Percentiles rank a stretch among this genome's conserved stretches.
Evolutionary conservation across 352 stramenopile species (phyloP).

Genomic region (Globisporangium apiculatum): DNA sequence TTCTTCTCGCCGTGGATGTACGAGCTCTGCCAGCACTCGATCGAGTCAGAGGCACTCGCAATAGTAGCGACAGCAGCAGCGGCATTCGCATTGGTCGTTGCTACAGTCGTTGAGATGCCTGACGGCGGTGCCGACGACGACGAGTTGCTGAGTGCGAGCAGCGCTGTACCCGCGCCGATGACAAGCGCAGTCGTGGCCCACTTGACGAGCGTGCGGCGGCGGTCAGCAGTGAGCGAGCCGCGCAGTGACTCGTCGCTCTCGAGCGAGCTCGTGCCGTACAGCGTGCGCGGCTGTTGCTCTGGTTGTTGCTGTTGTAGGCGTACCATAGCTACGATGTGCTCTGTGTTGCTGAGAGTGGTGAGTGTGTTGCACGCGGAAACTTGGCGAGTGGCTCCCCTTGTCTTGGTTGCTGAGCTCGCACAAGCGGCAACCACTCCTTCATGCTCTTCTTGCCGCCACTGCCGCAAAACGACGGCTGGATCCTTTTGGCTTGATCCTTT

Average conservation of each 20-base stretch:
- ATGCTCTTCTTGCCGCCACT: not conserved
- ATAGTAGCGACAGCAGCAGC: not conserved
- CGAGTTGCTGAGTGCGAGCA: slow-evolving; percentile 14
- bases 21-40: slow-evolving; percentile 65
- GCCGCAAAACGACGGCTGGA: no score
- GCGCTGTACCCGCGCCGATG: slow-evolving; percentile 16
- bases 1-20: slow-evolving; percentile 45
- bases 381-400: not conserved
- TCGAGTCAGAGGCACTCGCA: not conserved
- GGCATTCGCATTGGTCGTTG: not conserved
- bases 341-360: not conserved
- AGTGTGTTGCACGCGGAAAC: not conserved
- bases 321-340: not conserved
- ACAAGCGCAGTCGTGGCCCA: slow-evolving; percentile 24
- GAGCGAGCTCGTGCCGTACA: slow-evolving; percentile 25
- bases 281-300: slow-evolving; percentile 5
- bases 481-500: no score
- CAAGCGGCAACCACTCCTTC: not conserved
- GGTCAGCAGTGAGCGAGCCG: slow-evolving; percentile 3
- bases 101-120: slow-evolving; percentile 1
- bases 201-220: slow-evolving; percentile 19
- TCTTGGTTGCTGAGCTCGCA: not conserved
- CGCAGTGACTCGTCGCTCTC: slow-evolving; percentile 13
- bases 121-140: slow-evolving; percentile 3
- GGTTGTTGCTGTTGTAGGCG: not conserved